Conservation (phyloP, 306 rosid species). For the Cyclanthera cordifolia region DNA sequence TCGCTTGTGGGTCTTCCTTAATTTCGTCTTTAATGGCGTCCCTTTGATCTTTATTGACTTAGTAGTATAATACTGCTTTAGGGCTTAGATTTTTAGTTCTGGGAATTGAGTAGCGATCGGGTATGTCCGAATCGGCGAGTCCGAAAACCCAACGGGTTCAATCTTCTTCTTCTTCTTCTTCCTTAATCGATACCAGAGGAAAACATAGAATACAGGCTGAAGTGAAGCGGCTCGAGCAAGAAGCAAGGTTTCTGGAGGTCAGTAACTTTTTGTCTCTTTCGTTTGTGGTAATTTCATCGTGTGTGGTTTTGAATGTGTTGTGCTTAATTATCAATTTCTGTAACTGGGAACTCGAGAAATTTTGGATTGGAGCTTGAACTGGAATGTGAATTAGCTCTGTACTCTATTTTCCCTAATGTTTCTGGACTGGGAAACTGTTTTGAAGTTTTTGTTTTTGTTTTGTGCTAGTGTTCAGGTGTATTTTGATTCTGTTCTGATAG, state of each 20-base stretch:
- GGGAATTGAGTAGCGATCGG: conserved; percentile 33
- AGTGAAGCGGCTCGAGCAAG: conserved; percentile 79
- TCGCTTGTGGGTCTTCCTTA: conserved; percentile 40
- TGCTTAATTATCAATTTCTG: neutral
- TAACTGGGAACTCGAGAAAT: neutral
- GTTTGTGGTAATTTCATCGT: conserved; percentile 7
- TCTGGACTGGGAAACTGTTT: neutral
- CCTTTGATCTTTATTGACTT: neutral
- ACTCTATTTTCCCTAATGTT: neutral
- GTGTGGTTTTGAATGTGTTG: neutral
- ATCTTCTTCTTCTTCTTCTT: conserved; percentile 43
- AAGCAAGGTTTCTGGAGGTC: conserved; percentile 86
- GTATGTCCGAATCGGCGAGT: conserved; percentile 52
- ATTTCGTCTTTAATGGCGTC: conserved; percentile 23
- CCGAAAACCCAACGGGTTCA: conserved; percentile 56
- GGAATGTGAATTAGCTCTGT: conserved; percentile 2
- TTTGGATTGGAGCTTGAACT: neutral
- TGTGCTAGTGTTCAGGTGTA: neutral
- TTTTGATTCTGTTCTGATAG: conserved; percentile 5
- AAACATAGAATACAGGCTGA: conserved; percentile 90
- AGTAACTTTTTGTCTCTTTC: conserved; percentile 12
- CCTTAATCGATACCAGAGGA: conserved; percentile 59
- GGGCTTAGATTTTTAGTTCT: conserved; percentile 4
- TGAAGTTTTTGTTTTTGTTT: neutral
- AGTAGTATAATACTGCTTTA: neutral